These are phyloP conservation scores for Paramecium pentaurelia DNA, from an alignment of 73 alveolate species.

Conservation along the genomic window DNA sequence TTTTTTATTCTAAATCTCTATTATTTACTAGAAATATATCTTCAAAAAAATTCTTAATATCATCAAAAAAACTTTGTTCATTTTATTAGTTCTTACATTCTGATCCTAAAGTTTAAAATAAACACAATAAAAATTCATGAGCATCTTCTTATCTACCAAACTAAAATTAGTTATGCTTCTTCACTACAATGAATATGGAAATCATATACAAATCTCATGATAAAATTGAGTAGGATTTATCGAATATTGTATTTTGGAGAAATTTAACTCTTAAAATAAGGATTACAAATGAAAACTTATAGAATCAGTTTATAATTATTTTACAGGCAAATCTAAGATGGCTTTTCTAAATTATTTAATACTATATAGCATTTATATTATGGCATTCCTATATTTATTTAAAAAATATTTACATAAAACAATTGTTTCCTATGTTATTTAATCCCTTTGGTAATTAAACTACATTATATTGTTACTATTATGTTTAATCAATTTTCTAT, in stretches of 20 bases:
- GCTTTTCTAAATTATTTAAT: neutral
- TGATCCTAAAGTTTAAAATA: neutral
- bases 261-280: neutral
- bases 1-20: neutral
- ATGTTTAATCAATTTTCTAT: neutral
- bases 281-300: neutral
- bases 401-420: neutral
- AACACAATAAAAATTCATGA: neutral
- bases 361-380: neutral
- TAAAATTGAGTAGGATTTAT: neutral
- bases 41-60: neutral
- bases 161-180: neutral
- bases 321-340: neutral
- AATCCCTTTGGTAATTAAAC: neutral
- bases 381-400: neutral
- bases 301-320: neutral
- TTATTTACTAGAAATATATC: neutral
- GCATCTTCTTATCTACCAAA: slow-evolving; percentile 42
- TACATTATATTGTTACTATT: neutral
- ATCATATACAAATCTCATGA: neutral
- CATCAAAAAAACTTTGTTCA: neutral
- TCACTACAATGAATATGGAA: neutral
- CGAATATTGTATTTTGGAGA: neutral
- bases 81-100: neutral
- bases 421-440: slow-evolving; percentile 6